Evolutionary conservation across 495 filamentous ascomycete species (phyloP).

Genomic region (Lophium mytilinum): DNA sequence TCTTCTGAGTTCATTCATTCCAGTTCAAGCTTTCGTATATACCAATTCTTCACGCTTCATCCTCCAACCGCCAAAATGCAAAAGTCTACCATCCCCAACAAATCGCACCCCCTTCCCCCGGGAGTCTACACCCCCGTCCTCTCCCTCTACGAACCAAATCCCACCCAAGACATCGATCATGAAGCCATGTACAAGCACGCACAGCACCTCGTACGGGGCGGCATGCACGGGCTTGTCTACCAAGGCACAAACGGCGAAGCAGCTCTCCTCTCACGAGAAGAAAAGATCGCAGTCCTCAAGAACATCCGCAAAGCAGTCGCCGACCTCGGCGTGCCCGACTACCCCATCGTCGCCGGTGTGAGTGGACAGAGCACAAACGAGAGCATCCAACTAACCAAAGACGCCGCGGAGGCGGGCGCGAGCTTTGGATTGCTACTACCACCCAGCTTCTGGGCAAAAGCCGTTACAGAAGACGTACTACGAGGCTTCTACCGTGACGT

Average conservation of each 20-base stretch:
- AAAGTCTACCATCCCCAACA: not conserved
- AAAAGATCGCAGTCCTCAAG: conserved; percentile 4
- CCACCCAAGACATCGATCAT: conserved; percentile 11
- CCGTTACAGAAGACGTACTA: conserved; percentile 9
- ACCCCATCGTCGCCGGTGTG: conserved; percentile 11
- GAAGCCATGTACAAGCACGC: conserved; percentile 14
- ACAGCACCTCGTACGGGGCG: conserved; percentile 4
- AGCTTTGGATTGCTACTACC: conserved; percentile 10
- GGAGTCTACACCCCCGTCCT: conserved; percentile 12
- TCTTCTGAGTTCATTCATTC: too few species aligned
- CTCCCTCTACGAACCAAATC: conserved; percentile 5
- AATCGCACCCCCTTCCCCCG: not conserved
- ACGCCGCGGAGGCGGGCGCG: conserved; percentile 6
- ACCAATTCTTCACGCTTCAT: conserved; percentile 29
- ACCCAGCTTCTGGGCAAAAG: conserved; percentile 9
- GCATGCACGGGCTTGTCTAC: conserved; percentile 11
- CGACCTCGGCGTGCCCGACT: conserved; percentile 7
- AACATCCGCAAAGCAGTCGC: conserved; percentile 1
- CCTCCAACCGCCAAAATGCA: conserved; percentile 1
- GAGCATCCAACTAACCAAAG: conserved; percentile 4
- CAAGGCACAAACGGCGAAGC: conserved; percentile 19
- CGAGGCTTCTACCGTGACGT: conserved; percentile 9
- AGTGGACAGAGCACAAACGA: conserved; percentile 11
- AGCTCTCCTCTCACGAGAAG: not conserved
- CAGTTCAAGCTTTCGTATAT: too few species aligned